Evolutionary conservation across 495 filamentous ascomycete species (phyloP).

Genomic region (Sporormia fimetaria): DNA sequence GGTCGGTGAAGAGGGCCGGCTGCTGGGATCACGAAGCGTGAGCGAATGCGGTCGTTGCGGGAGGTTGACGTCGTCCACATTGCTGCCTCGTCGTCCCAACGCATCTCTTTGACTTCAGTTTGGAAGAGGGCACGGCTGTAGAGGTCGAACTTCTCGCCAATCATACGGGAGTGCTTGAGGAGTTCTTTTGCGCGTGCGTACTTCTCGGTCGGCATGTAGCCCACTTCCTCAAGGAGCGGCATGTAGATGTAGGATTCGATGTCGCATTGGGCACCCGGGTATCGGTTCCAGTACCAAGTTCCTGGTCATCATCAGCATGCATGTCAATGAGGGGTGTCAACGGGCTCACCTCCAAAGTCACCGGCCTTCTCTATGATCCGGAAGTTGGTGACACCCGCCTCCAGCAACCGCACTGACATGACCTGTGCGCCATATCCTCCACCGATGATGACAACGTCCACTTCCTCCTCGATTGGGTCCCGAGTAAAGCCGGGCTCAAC

Average conservation of each 20-base stretch:
- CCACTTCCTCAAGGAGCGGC: slow-evolving; percentile 26
- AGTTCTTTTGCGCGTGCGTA: slow-evolving; percentile 21
- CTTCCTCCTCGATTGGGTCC: slow-evolving; percentile 14
- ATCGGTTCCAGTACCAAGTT: slow-evolving; percentile 27
- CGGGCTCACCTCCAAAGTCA: slow-evolving; percentile 22
- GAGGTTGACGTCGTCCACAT: slow-evolving; percentile 10
- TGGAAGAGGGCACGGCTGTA: slow-evolving; percentile 13
- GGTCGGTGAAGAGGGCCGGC: slow-evolving; percentile 12
- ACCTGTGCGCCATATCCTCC: slow-evolving; percentile 17
- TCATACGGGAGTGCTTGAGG: slow-evolving; percentile 5
- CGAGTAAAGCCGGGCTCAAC: slow-evolving; percentile 4
- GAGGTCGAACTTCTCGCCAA: slow-evolving; percentile 15
- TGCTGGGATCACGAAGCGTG: slow-evolving; percentile 14
- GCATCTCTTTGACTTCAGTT: slow-evolving; percentile 9
- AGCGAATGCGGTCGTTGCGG: slow-evolving; percentile 11
- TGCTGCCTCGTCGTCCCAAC: slow-evolving; percentile 9
- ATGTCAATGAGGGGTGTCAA: not conserved
- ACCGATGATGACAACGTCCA: slow-evolving; percentile 17
- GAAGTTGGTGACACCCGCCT: slow-evolving; percentile 13
- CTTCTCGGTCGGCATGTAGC: slow-evolving; percentile 28
- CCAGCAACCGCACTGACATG: slow-evolving; percentile 11
- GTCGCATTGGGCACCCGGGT: slow-evolving; percentile 26
- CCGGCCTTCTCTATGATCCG: slow-evolving; percentile 24
- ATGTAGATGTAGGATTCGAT: slow-evolving; percentile 28
- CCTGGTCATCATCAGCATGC: too few species aligned